A percentile compares a stretch with the other conserved stretches of the same genome.
Evolutionary conservation across 1,284 basidiomycete species (phyloP).

Genomic region (Tilletia horrida): DNA sequence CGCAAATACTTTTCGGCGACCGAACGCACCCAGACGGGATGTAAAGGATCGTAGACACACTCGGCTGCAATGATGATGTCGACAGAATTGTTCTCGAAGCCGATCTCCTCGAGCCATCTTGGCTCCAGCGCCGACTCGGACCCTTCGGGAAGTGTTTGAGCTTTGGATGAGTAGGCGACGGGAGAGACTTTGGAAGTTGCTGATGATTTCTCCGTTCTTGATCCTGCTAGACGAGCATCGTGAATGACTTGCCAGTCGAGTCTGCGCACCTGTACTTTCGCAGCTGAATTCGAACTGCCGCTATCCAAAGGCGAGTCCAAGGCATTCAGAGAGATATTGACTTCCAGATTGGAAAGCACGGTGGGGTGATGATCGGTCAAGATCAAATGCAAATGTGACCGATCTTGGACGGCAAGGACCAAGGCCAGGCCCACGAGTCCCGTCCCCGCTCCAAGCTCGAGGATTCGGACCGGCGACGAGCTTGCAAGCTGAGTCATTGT

Average conservation of each 20-base stretch:
- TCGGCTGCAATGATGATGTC: constrained; percentile 47
- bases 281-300: not conserved
- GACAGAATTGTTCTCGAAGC: constrained; percentile 20
- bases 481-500: not conserved
- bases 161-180: constrained; percentile 23
- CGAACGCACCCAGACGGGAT: constrained; percentile 44
- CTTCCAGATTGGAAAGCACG: constrained; percentile 39
- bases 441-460: constrained; percentile 52
- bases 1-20: constrained; percentile 34
- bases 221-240: constrained; percentile 14
- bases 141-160: constrained; percentile 35
- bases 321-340: constrained; percentile 35
- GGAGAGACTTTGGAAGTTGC: not conserved
- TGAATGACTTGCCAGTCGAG: constrained; percentile 46
- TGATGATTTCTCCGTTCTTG: not conserved
- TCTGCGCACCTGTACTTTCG: constrained; percentile 22
- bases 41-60: constrained; percentile 47
- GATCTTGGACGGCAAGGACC: constrained; percentile 15
- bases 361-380: constrained; percentile 46
- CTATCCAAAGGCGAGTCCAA: not conserved
- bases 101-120: not conserved
- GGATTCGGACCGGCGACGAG: constrained; percentile 21
- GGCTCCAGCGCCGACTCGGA: constrained; percentile 15
- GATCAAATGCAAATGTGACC: not conserved
- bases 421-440: constrained; percentile 44